These are phyloP conservation scores for Nakazawaea molendinolei DNA, from an alignment of 805 yeast genomes.

Conservation along the genomic window DNA sequence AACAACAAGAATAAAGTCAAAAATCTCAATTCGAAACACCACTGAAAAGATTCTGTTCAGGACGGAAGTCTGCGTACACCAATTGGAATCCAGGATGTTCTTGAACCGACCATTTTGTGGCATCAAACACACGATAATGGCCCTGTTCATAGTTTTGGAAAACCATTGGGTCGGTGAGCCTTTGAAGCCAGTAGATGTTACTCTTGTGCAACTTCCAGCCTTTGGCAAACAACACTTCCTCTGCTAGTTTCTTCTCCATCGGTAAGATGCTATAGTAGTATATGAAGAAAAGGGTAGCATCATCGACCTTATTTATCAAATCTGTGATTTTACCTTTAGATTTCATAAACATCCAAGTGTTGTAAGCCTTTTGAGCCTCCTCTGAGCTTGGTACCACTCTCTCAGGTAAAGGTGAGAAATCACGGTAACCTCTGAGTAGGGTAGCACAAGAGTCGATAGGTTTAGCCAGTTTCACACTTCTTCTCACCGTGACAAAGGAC, in stretches of 20 bases:
- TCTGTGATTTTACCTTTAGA: constrained; percentile 6
- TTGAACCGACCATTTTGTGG: constrained; percentile 10
- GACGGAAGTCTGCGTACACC: constrained; percentile 10
- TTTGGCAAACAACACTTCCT: constrained; percentile 8
- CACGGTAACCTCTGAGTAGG: constrained; percentile 8
- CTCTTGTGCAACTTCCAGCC: constrained; percentile 13
- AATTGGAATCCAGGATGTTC: constrained; percentile 12
- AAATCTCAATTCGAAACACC: background rate
- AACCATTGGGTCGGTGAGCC: constrained; percentile 8
- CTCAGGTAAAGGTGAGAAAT: constrained; percentile 7
- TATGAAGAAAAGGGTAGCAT: constrained; percentile 8
- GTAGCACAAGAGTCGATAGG: constrained; percentile 6
- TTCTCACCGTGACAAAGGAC: constrained; percentile 13
- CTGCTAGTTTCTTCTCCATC: constrained; percentile 8
- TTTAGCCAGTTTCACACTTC: background rate
- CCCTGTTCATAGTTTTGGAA: constrained; percentile 11
- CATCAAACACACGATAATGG: constrained; percentile 11
- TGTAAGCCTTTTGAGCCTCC: constrained; percentile 9
- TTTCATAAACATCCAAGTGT: constrained; percentile 9
- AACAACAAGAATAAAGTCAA: too few species aligned
- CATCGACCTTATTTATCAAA: constrained; percentile 10
- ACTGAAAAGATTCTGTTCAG: background rate
- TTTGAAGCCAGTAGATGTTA: constrained; percentile 11
- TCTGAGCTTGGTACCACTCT: constrained; percentile 7
- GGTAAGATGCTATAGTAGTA: constrained; percentile 10